Base-by-base conservation (phyloP, 352 stramenopile genomes). In the Peronospora belbahrii region DNA sequence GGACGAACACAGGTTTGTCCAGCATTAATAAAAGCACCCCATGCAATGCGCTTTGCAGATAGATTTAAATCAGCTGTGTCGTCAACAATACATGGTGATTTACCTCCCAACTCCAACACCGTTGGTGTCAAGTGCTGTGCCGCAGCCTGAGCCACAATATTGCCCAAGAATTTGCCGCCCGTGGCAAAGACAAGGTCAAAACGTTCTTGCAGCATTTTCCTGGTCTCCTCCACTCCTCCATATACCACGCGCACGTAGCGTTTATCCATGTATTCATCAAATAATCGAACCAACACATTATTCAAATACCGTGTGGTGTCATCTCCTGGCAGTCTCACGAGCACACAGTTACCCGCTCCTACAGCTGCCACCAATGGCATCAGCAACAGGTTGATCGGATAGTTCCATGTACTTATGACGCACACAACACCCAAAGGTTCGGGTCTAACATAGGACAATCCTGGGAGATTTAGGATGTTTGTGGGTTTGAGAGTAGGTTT, bases 21-120 rank as follows among this genome's bases (percentile, higher is more conserved):
- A 11, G 58, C 50, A 63, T 98, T 98, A 10, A 85, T 51, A 22
- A 80, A 88, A 41, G 94, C 89, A 6, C 67, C 74, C 67, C 72
- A 96, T 0, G 84, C 62, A 25, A 98, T 74, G 11, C 94, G 75
- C 34, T 84, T 66, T 0, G 80, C 82, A n/a, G 88, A 53, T 2
- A 91, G 27, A 9, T 59, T 52, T 7, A 85, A 19, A 25, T 87
- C 63, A 1, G 66, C 55, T 18, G 69, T 74, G 13, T 48, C 48
- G 40, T 95, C 85, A 20, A 97, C 63, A 38, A 96, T 88, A n/a
- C 65, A 71, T 0, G 92, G 92, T 8, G 68, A 84, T 68, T 97
- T 97, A 35, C 96, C 96, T 46, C 95, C 95, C 1, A 98, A 62
- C 57, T 98, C 96, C 17, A 98, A 61, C n/a, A 97, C 66, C 11